These are phyloP conservation scores for Pseudonectria buxi DNA, from an alignment of 2,329 filamentous ascomycete species.

Conservation along the genomic window DNA sequence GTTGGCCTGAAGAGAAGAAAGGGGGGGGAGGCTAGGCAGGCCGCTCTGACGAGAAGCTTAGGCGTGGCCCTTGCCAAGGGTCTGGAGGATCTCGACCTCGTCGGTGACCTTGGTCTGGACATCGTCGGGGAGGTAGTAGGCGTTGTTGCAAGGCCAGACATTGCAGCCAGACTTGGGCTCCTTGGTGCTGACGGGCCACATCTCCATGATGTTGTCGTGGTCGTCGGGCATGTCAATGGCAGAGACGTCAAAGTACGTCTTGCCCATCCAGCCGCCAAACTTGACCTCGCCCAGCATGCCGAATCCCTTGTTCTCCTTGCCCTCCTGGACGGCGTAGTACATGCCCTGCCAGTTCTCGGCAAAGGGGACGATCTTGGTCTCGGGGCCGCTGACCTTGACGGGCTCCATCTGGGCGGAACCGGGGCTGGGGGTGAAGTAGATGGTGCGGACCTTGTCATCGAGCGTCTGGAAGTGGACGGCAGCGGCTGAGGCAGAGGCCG, in stretches of 20 bases:
- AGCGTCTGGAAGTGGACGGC: constrained; percentile 55
- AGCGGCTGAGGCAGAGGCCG: constrained; percentile 36
- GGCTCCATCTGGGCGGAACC: constrained; percentile 29
- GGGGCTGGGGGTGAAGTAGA: constrained; percentile 43
- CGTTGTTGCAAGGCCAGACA: constrained; percentile 45
- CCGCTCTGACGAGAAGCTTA: constrained; percentile 14
- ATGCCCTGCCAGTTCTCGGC: constrained; percentile 42
- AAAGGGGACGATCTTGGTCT: constrained; percentile 36
- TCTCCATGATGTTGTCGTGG: constrained; percentile 45
- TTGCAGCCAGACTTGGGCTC: constrained; percentile 43
- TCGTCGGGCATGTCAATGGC: constrained; percentile 49
- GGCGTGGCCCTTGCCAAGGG: constrained; percentile 36
- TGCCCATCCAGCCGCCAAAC: constrained; percentile 41
- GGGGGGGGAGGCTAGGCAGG: not conserved
- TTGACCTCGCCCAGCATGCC: constrained; percentile 49
- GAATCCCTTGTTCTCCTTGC: constrained; percentile 27
- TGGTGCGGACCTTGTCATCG: constrained; percentile 41
- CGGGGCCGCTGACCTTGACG: constrained; percentile 33
- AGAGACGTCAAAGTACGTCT: constrained; percentile 53
- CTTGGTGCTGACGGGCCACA: constrained; percentile 38
- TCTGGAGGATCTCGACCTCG: constrained; percentile 44
- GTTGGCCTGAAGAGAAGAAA: not conserved
- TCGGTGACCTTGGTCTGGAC: constrained; percentile 47
- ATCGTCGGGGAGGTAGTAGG: constrained; percentile 48
- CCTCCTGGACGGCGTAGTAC: constrained; percentile 43